Base-by-base conservation (phyloP, 208 protist species). In the Angomonas deanei region DNA sequence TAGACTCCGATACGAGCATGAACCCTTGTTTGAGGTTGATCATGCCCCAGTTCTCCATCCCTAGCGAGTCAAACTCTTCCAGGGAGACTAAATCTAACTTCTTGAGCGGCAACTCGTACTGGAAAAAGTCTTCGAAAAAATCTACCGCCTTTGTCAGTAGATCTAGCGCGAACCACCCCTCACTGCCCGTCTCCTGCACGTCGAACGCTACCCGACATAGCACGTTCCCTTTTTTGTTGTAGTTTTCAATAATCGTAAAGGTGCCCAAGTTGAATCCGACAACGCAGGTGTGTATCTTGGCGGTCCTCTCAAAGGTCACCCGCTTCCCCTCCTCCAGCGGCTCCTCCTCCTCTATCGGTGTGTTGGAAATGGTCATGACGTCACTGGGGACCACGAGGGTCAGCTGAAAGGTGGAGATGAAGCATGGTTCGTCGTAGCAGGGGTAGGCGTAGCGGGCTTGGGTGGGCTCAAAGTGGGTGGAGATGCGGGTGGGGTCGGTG, bases 21-120 rank as follows among this genome's bases (percentile, higher is more conserved):
- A 76, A 71, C 4, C 75, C 61, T 67, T 76, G 80, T 36, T 80
- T 63, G 57, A 97, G 88, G 21, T 79, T 93, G 23, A 98, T 84
- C 34, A 96, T 80, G 21, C 96, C 95, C 86, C 84, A 96, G 74
- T 98, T 96, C 56, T 91, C 86, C 87, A 93, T 92, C 13, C 82
- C 86, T 3, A 91, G 70, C 21, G 61, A n/a, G 3, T 30, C 52
- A 48, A 84, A 79, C 10, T 39, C 31, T 33, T 73, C 61, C 50
- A 89, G 15, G 3, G 65, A 72, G 8, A 90, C 70, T 27, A 88
- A 30, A 70, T 98, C 92, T 10, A 96, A 48, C 68, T 99, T 99
- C 19, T 75, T 78, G 24, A 98, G 74, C n/a, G 90, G 91, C 64
- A 95, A 94, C 28, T 32, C 64, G 23, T 90, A 71, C 30, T 84